Base-by-base conservation (phyloP, 768 basidiomycete species). In the Neoboletus brunneissimus region DNA sequence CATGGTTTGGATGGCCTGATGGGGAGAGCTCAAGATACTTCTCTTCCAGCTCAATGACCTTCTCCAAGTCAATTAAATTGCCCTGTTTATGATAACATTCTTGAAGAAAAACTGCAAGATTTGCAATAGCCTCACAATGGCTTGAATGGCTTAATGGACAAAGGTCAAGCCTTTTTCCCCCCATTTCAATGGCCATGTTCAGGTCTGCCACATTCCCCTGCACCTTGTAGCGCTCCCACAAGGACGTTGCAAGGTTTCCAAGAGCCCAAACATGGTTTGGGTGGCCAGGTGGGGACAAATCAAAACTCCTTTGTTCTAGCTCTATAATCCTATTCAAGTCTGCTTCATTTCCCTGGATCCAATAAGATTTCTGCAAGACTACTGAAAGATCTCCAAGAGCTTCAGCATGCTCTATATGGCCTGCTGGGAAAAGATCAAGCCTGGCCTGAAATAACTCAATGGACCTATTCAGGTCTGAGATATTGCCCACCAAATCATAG, bases 401-500 rank as follows among this genome's bases (percentile, higher is more conserved):
- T 20, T 11, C 0, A 40, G 12, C 40, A 41, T 41, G 12, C 40
- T 6, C 2, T 22, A 2, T 0, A 41, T 41, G 40, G 12, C 20
- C n/a, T 22, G 5, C 11, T 41, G 40, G 40, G 11, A 20, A 41
- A 41, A 20, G 40, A 20, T 22, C 20, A 20, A 41, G 5, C 5
- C 4, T 7, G 0, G 11, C 6, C 12, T 41, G n/a, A 2, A 0
- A 0, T 0, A 40, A 20, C n/a, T 40, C 11, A 11, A 11, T 20
- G 4, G 4, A 0, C 38, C n/a, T 40, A 40, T 40, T 40, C 10
- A 41, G 2, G 6, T 41, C 20, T 41, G 40, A 41, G 40, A 41
- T 41, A 13, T 41, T 41, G 11, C 40, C 40, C n/a, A 0, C 11
- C 9, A 22, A 6, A 2, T 20, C n/a, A 40, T 40, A 2, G 12